A percentile compares a stretch with the other conserved stretches of the same genome.
Conservation (phyloP, 768 basidiomycete species). For the Tricholoma matsutake region DNA sequence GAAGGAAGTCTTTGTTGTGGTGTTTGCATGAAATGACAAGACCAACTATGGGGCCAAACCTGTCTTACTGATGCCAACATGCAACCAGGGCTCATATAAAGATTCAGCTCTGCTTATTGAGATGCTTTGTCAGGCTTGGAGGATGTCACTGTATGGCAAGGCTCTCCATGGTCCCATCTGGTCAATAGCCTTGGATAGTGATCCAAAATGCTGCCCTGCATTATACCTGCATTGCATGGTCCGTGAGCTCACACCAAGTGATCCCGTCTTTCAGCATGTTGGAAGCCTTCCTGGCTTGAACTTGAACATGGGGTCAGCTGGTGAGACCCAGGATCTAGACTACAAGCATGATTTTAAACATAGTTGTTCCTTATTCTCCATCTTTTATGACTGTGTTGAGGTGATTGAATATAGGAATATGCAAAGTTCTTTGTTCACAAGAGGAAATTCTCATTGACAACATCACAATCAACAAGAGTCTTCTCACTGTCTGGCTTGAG, state of each 20-base stretch:
- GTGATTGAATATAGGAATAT: not conserved
- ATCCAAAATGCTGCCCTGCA: conserved; percentile 17
- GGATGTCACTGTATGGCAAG: conserved; percentile 20
- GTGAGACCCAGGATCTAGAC: conserved; percentile 19
- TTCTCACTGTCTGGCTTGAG: conserved; percentile 18
- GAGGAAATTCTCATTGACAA: conserved; percentile 17
- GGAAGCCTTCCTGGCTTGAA: conserved; percentile 3
- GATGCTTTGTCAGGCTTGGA: conserved; percentile 20
- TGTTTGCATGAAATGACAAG: conserved; percentile 17
- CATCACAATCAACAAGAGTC: conserved; percentile 16
- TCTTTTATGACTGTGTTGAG: not conserved
- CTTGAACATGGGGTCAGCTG: conserved; percentile 10
- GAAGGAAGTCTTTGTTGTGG: conserved; percentile 26
- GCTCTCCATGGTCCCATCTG: conserved; percentile 11
- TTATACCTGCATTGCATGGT: conserved; percentile 21
- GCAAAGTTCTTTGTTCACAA: conserved; percentile 11
- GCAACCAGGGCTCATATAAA: conserved; percentile 15
- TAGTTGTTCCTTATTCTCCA: not conserved
- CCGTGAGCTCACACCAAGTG: conserved; percentile 7
- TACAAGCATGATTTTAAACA: conserved; percentile 17
- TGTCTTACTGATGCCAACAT: conserved; percentile 17
- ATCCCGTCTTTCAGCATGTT: conserved; percentile 1
- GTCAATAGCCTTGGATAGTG: conserved; percentile 11
- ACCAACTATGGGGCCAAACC: conserved; percentile 18
- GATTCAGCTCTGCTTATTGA: conserved; percentile 13